phyloP scores from a whole-genome alignment of 768 basidiomycete species.

The Rhizopogon vulgaris region DNA sequence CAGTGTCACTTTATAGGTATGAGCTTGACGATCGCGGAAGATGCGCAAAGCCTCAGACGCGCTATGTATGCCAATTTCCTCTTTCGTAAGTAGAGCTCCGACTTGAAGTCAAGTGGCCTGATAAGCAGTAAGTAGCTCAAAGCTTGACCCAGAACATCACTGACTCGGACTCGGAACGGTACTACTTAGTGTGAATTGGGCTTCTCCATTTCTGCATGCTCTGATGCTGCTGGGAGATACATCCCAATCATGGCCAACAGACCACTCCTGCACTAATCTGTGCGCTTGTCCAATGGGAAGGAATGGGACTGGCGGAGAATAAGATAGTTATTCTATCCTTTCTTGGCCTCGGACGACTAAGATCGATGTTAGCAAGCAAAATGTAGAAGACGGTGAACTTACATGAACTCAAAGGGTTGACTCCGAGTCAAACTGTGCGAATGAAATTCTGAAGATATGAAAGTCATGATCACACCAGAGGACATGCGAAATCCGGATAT shows the following conservation, averaged over 20 bases:
- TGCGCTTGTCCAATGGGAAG: no score
- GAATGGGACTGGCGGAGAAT: background rate
- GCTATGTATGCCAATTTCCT: conserved; percentile 85
- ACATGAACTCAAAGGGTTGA: no score
- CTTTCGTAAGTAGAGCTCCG: no score
- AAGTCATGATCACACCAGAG: no score
- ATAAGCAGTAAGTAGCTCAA: background rate
- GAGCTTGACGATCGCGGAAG: background rate
- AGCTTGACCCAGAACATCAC: background rate
- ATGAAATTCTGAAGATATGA: no score
- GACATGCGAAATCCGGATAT: no score
- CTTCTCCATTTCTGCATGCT: conserved; percentile 2
- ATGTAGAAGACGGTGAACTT: no score
- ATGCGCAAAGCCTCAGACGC: conserved; percentile 9
- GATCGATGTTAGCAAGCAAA: background rate
- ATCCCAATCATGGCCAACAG: no score
- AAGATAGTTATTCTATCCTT: background rate
- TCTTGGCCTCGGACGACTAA: background rate
- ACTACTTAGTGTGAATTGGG: no score
- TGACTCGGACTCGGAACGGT: no score
- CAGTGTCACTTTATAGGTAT: conserved; percentile 57
- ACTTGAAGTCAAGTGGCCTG: no score
- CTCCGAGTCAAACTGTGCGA: no score
- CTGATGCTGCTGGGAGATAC: background rate
- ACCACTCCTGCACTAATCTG: background rate